These are phyloP conservation scores for Debaryomyces psychrophilus DNA, from an alignment of 1,139 yeast species.

Conservation along the genomic window DNA sequence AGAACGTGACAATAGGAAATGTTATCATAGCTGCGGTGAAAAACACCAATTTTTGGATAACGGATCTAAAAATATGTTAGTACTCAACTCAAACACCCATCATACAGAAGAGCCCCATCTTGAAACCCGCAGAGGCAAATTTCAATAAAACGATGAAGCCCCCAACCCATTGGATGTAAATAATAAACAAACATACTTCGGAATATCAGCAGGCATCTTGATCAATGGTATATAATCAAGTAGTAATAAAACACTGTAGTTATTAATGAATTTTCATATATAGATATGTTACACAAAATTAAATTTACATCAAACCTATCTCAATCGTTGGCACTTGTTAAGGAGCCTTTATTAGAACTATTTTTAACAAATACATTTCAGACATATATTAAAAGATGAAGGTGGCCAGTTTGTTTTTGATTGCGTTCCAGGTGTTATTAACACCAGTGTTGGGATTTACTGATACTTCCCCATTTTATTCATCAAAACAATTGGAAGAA, in stretches of 20 bases:
- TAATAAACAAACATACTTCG: conserved; percentile 47
- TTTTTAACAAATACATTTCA: not conserved
- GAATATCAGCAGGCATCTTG: conserved; percentile 56
- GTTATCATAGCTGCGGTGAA: conserved; percentile 90
- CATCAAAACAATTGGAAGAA: conserved; percentile 20
- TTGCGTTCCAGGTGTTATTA: conserved; percentile 11
- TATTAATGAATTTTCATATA: not conserved
- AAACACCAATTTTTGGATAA: conserved; percentile 71
- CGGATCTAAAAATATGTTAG: conserved; percentile 43
- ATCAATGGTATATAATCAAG: not conserved
- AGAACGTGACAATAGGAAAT: conserved; percentile 76
- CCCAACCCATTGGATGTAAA: too few species aligned
- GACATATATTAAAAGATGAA: conserved; percentile 11
- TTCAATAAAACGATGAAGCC: not conserved
- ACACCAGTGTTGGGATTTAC: conserved; percentile 30
- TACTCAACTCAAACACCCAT: not conserved
- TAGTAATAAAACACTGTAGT: not conserved
- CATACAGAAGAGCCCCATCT: not conserved
- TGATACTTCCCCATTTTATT: conserved; percentile 36
- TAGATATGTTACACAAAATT: conserved; percentile 8
- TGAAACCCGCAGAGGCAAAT: not conserved
- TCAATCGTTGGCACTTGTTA: conserved; percentile 1
- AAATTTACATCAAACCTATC: not conserved
- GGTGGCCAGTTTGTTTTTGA: conserved; percentile 9
- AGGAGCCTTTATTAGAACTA: not conserved